Conservation (phyloP, 2,329 filamentous ascomycete genomes). For the Beauveria sp. region DNA sequence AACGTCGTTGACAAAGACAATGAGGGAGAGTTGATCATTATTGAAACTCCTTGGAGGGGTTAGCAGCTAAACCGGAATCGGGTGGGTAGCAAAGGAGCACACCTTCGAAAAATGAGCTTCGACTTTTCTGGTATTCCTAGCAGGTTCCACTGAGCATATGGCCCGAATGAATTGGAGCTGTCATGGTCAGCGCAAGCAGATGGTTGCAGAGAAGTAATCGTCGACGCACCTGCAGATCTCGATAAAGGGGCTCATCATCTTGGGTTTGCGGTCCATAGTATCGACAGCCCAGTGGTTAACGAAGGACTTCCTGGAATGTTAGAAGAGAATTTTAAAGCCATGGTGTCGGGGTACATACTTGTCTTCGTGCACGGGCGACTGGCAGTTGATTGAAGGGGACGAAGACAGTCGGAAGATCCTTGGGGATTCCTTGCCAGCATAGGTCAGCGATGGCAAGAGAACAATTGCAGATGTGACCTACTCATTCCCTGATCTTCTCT, state of each 20-base stretch:
- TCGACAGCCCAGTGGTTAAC: slow-evolving; percentile 51
- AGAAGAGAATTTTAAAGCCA: neutral
- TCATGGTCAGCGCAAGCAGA: neutral
- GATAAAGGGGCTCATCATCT: slow-evolving; percentile 36
- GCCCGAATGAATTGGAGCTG: slow-evolving; percentile 41
- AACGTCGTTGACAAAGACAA: slow-evolving; percentile 39
- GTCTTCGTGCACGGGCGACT: neutral
- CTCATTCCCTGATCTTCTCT: slow-evolving; percentile 46
- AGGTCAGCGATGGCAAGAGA: neutral
- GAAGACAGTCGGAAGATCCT: neutral
- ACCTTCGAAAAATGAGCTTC: slow-evolving; percentile 49
- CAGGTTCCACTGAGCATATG: slow-evolving; percentile 34
- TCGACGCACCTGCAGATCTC: slow-evolving; percentile 32
- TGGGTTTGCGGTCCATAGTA: slow-evolving; percentile 48
- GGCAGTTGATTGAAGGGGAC: slow-evolving; percentile 1
- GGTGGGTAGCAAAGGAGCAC: slow-evolving; percentile 12
- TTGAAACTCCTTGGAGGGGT: slow-evolving; percentile 39
- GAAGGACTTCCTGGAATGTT: neutral
- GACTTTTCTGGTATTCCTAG: slow-evolving; percentile 38
- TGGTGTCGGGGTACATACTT: neutral
- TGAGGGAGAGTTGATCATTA: slow-evolving; percentile 45
- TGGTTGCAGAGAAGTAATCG: neutral
- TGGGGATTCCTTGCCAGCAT: neutral
- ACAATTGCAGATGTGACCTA: slow-evolving; percentile 22
- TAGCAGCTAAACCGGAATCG: neutral